Base-by-base conservation (phyloP, 371 early-diverging fungal species). In the Aphelidium insulamus region DNA sequence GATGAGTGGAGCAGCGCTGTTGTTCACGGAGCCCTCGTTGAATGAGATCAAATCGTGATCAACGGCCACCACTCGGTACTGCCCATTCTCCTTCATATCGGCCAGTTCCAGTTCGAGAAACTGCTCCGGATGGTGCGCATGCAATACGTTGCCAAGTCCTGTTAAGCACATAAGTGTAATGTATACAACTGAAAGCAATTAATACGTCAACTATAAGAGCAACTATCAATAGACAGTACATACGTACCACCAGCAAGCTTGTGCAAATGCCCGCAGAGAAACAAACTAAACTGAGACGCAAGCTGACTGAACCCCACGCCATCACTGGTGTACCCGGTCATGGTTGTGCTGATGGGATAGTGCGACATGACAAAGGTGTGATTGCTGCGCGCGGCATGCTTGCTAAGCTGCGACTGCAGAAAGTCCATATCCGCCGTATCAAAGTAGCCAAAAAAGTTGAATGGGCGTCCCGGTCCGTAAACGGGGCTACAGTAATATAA, bases 401-500 rank as follows among this genome's bases (percentile, higher is more conserved):
- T 35, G n/a, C n/a, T n/a, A 39, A 75, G 19, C 20, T 54, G 44
- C 33, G 39, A n/a, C 10, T 61, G 61, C 1, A 88, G 45, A 20
- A 52, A 45, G 50, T 79, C 65, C 77, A 88, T 74, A 19, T 71
- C 74, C 16, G 48, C 44, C 3, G 60, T 59, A 21, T 77, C 77
- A 28, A 84, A 45, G 41, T 70, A 66, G 1, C 86, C 85, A 47
- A 87, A 88, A 40, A 88, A 85, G 40, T 88, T 88, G 49, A 83
- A 62, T 1, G 86, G 88, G 21, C 84, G 51, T 5, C 72, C 59
- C 16, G 78, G 67, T 5, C 86, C 85, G n/a, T 54, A 51, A 28
- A 59, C 58, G 1, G 84, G 83, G 34, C 72, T 68, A 38, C 12
- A 9, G 26, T 5, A 38, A 30, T 2, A 1, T 28, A 21, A 20